Base-by-base conservation (phyloP, 164 flowering plant species). In the Dillenia turbinata region DNA sequence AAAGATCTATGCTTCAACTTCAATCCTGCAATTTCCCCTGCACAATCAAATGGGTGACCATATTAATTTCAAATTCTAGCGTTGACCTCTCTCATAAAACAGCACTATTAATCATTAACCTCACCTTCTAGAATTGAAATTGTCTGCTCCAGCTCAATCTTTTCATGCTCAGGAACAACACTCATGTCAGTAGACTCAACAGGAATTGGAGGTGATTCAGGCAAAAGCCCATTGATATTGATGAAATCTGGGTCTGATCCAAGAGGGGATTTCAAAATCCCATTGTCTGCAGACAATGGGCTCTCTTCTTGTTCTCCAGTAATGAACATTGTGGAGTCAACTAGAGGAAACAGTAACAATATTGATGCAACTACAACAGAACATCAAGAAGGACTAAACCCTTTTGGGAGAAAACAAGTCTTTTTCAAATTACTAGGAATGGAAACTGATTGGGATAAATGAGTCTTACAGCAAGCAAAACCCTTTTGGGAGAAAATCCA, bases 121-220 rank as follows among this genome's bases (percentile, higher is more conserved):
- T 59, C 69, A 78, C 96, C 91, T 84, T 83, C 79, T 12, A 89
- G 70, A 69, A 70, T 79, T 6, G 59, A 47, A 47, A 84, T 79
- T 0, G 71, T 73, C 55, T 73, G 73, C 64, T 82, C 77, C 14
- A 86, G 85, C 64, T 69, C 81, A 26, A 68, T 60, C 73, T 78
- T 78, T 71, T 81, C 79, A 44, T 81, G 86, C 78, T 86, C 90
- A 10, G 87, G 89, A 55, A 79, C 81, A 53, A 82, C 79, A 77
- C 65, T 78, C 10, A 83, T 86, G 71, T 89, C 85, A 3, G 78
- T 77, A 47, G 40, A 81, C 57, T 53, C 49, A 15, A 67, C 52
- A 1, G 69, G 61, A 46, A 64, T 50, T 0, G 77, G 65, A 8
- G 75, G 77, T 9, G 79, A 77, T 11, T 76, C 80, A 0, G 59